Percentiles rank a stretch among this genome's conserved stretches.
Evolutionary conservation across 1,284 basidiomycete species (phyloP).

Genomic region (Pseudozyma flocculosa): DNA sequence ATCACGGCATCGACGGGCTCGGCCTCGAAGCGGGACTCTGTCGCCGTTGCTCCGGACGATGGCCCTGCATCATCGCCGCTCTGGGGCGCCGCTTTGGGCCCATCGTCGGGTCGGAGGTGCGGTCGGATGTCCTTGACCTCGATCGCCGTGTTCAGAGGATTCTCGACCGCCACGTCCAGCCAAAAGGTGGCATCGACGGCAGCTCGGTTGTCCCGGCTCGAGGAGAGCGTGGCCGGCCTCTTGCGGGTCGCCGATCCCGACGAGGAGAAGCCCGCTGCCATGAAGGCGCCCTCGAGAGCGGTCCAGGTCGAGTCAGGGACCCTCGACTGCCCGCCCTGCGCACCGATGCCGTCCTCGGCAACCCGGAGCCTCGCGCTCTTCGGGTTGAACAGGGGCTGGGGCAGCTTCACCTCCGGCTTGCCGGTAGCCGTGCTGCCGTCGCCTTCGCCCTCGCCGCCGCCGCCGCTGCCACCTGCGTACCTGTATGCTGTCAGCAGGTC

Average conservation of each 20-base stretch:
- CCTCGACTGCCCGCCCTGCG: not conserved
- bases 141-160: slow-evolving; percentile 58
- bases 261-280: slow-evolving; percentile 8
- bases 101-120: slow-evolving; percentile 1
- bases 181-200: slow-evolving; percentile 55
- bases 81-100: not conserved
- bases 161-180: slow-evolving; percentile 59
- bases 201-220: slow-evolving; percentile 11
- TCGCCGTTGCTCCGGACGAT: too few species aligned
- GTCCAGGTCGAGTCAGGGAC: slow-evolving; percentile 18
- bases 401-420: not conserved
- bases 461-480: slow-evolving; percentile 20
- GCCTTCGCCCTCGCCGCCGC: not conserved
- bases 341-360: not conserved
- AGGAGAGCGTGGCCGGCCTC: slow-evolving; percentile 9
- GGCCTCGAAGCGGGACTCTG: slow-evolving; percentile 9
- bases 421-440: not conserved
- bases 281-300: slow-evolving; percentile 15
- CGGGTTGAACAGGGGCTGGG: slow-evolving; percentile 10
- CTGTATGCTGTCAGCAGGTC: slow-evolving; percentile 62
- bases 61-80: not conserved
- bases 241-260: slow-evolving; percentile 4
- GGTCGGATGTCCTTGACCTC: slow-evolving; percentile 9
- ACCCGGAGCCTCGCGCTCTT: slow-evolving; percentile 10
- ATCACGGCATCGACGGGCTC: slow-evolving; percentile 42